These are phyloP conservation scores for Trichoderma sp. DNA, from an alignment of 2,329 filamentous ascomycete species.

Conservation along the genomic window DNA sequence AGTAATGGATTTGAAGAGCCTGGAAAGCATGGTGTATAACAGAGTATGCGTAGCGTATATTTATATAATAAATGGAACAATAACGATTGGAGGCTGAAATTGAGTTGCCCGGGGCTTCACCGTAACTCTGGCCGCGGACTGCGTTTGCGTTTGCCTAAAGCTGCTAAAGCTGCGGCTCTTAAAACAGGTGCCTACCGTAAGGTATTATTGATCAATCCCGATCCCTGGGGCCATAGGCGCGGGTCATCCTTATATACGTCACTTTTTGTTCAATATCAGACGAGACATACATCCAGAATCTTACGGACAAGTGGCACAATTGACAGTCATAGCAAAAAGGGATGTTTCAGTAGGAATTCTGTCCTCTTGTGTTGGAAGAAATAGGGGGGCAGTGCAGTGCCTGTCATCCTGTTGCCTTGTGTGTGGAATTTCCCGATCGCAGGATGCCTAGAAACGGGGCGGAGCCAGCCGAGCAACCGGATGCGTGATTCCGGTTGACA, in stretches of 20 bases:
- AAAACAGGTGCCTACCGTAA: neutral
- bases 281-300: neutral
- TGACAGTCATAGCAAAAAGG: neutral
- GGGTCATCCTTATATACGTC: neutral
- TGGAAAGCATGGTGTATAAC: neutral
- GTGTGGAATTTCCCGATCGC: neutral
- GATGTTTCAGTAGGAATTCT: neutral
- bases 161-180: neutral
- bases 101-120: neutral
- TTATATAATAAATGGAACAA: neutral
- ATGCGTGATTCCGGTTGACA: neutral
- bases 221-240: neutral
- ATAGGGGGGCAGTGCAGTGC: neutral
- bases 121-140: neutral
- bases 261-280: neutral
- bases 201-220: neutral
- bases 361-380: neutral
- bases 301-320: neutral
- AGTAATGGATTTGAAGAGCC: neutral
- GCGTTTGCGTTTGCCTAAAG: neutral
- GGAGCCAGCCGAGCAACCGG: neutral
- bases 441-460: neutral
- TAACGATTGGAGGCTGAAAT: neutral
- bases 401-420: neutral
- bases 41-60: neutral